phyloP scores from a whole-genome alignment of 345 rosid genomes.

The Pistacia atlantica region DNA sequence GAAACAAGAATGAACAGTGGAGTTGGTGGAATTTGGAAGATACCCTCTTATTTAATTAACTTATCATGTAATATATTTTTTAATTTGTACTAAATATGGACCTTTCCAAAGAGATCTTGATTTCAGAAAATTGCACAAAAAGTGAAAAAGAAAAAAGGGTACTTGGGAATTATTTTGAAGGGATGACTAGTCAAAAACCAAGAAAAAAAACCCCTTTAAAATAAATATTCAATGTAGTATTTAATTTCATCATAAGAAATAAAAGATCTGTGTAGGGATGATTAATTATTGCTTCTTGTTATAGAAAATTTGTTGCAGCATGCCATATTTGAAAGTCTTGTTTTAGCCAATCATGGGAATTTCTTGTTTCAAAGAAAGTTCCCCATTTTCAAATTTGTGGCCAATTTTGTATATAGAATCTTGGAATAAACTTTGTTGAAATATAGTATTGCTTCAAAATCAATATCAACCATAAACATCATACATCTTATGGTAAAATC shows the following conservation, averaged over 20 bases:
- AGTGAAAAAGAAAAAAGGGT: conserved; percentile 13
- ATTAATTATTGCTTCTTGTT: conserved; percentile 12
- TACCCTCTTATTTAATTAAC: neutral
- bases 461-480: conserved; percentile 9
- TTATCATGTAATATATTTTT: neutral
- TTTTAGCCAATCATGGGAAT: conserved; percentile 17
- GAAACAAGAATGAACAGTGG: neutral
- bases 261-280: conserved; percentile 12
- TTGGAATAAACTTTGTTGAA: conserved; percentile 21
- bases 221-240: neutral
- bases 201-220: neutral
- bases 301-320: conserved; percentile 28
- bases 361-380: conserved; percentile 18
- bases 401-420: conserved; percentile 30
- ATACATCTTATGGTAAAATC: neutral
- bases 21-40: conserved; percentile 11
- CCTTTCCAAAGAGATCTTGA: conserved; percentile 15
- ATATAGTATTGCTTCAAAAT: conserved; percentile 22
- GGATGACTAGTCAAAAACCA: conserved; percentile 15
- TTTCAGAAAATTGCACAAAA: conserved; percentile 23
- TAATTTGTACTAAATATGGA: conserved; percentile 18
- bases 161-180: conserved; percentile 7
- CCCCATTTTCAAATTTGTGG: conserved; percentile 11
- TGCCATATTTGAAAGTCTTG: conserved; percentile 11
- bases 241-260: conserved; percentile 10